Base-by-base conservation (phyloP, 1,139 yeast species). In the Eremothecium sinecaudum region DNA sequence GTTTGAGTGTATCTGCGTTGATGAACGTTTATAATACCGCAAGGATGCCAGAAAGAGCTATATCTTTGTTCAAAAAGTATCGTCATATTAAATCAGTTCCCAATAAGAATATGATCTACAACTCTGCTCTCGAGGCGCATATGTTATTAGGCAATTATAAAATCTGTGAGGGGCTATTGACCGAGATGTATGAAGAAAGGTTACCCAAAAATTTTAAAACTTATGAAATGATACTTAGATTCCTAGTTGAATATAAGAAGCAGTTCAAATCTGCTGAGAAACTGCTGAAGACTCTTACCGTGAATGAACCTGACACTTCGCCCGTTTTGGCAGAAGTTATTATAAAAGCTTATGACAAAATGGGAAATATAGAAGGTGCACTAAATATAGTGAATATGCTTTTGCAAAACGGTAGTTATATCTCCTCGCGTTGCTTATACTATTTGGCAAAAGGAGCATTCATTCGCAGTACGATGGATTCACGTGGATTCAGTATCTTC, bases 11-110 rank as follows among this genome's bases (percentile, higher is more conserved):
- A 1, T 41, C 54, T 6, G 39, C 55, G 4, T 36, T 57, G 25
- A 50, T 52, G 53, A 39, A 46, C 24, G 56, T 51, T 18, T 53
- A 50, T 31, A 47, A 39, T 13, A 50, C 46, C 8, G 40, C 52
- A 28, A 35, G 36, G 10, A 24, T 37, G 17, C 47, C 44, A 23
- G 35, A 44, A 15, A 38, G 46, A 22, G 50, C 58, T 2, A 18
- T 50, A 8, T 33, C 34, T 7, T 25, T 47, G 2, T 50, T 48
- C 30, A 41, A 45, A 5, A 39, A 42, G 22, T 44, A 49, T 31
- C n/a, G n/a, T n/a, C 25, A 29, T 3, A 12, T 16, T 4, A 29
- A 40, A 9, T 34, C 34, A 7, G 20, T 33, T 5, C 42, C 38
- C 5, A 33, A 38, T 10, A 19, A 38, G 3, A 38, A 46, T 9